Percentiles rank a stretch among this genome's conserved stretches.
Conservation (phyloP, 2,329 filamentous ascomycete genomes). For the Cladorrhinum sp. region DNA sequence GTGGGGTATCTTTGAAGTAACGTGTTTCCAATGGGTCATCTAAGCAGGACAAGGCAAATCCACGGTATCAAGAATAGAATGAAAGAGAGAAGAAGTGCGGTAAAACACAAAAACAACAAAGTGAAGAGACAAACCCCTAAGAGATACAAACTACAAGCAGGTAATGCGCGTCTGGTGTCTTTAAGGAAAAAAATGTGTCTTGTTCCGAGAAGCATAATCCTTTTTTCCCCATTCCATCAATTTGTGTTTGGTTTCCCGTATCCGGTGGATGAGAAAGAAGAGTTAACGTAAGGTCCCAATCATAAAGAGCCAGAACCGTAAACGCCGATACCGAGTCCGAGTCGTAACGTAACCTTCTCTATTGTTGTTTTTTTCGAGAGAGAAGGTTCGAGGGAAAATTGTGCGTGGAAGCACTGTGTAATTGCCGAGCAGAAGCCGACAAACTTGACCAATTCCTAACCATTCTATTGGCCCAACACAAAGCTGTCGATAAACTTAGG, state of each 20-base stretch:
- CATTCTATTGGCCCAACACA: neutral
- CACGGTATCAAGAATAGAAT: neutral
- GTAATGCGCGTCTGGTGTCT: conserved; percentile 5
- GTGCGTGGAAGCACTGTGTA: conserved; percentile 14
- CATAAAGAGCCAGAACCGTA: conserved; percentile 23
- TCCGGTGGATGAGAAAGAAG: conserved; percentile 7
- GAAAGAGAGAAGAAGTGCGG: neutral
- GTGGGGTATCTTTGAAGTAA: neutral
- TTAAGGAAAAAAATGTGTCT: conserved; percentile 14
- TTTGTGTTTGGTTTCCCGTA: conserved; percentile 11
- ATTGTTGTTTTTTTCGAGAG: conserved; percentile 8
- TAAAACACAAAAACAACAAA: too few species aligned
- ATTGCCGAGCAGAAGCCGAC: conserved; percentile 12
- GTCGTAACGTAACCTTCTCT: conserved; percentile 22
- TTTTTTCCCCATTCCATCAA: conserved; percentile 17
- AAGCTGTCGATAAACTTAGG: conserved; percentile 20
- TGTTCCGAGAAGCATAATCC: conserved; percentile 10
- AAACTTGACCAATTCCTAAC: conserved; percentile 6
- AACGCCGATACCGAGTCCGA: conserved; percentile 24
- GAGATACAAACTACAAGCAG: conserved; percentile 2
- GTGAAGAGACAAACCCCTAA: neutral
- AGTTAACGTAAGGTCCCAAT: conserved; percentile 18
- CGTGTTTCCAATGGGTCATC: neutral
- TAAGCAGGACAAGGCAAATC: neutral
- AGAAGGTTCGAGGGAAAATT: conserved; percentile 15